Conservation (phyloP, 805 yeast genomes). For the Maudiozyma bulderi region DNA sequence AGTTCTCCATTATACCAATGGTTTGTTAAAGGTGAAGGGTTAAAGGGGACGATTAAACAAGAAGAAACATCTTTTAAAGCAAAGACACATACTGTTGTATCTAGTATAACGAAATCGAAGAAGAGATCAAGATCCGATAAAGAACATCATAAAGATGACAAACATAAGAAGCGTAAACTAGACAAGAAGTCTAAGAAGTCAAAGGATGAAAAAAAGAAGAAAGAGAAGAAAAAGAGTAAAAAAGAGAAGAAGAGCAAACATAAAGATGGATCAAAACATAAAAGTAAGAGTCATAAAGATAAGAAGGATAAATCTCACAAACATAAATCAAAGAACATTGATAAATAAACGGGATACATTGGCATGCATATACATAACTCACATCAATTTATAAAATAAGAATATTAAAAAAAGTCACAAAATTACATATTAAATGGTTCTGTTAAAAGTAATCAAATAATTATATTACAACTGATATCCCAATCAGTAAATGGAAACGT, state of each 20-base stretch:
- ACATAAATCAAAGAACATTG: neutral
- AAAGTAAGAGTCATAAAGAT: neutral
- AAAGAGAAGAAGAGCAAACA: slow-evolving; percentile 25
- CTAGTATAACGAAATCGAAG: slow-evolving; percentile 1
- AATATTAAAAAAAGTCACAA: neutral
- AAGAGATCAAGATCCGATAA: slow-evolving; percentile 10
- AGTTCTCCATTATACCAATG: slow-evolving; percentile 69
- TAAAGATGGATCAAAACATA: slow-evolving; percentile 18
- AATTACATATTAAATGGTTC: neutral
- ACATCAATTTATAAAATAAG: neutral
- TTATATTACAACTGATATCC: neutral
- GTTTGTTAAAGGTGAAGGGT: slow-evolving; percentile 83
- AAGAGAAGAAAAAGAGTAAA: slow-evolving; percentile 13
- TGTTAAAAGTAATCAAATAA: neutral
- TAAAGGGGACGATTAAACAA: slow-evolving; percentile 62
- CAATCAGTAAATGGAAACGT: too few species aligned
- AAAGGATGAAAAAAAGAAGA: slow-evolving; percentile 14
- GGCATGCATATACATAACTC: too few species aligned
- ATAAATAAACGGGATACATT: neutral
- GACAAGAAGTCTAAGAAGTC: slow-evolving; percentile 22
- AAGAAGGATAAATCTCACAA: neutral
- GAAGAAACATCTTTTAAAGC: slow-evolving; percentile 5
- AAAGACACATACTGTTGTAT: slow-evolving; percentile 3
- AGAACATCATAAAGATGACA: slow-evolving; percentile 8
- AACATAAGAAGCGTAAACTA: slow-evolving; percentile 16